A percentile compares a stretch with the other conserved stretches of the same genome.
These are phyloP conservation scores for Anthoceros angustus DNA, from an alignment of 225 moss, liverwort and hornwort genomes.

Conservation along the genomic window DNA sequence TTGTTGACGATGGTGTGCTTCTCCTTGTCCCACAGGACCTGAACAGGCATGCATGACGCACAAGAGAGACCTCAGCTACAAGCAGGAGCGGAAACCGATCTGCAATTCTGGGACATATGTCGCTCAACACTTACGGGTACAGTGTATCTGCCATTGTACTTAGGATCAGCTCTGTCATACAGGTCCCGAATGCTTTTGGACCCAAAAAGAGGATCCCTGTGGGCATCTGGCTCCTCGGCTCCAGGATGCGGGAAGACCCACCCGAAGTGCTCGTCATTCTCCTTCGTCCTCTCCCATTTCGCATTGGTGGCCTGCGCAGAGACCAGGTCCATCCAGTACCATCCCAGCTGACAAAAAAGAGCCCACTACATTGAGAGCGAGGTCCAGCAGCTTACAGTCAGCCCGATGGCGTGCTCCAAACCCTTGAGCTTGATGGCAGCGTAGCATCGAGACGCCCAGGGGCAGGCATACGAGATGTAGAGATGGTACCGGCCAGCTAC, in stretches of 20 bases:
- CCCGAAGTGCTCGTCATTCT: slow-evolving; percentile 32
- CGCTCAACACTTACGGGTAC: slow-evolving; percentile 19
- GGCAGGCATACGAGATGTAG: slow-evolving; percentile 2
- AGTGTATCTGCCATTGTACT: slow-evolving; percentile 32
- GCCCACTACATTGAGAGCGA: neutral
- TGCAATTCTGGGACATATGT: too few species aligned
- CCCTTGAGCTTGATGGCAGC: neutral
- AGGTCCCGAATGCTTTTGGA: slow-evolving; percentile 36
- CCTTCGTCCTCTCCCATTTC: slow-evolving; percentile 36
- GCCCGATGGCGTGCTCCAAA: slow-evolving; percentile 2
- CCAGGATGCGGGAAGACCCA: slow-evolving; percentile 29
- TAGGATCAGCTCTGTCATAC: slow-evolving; percentile 33
- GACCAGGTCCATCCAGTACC: neutral
- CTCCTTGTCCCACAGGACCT: slow-evolving; percentile 33
- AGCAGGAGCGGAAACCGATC: neutral
- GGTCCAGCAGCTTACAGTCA: neutral
- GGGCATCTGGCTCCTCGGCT: slow-evolving; percentile 25
- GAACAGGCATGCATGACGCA: neutral
- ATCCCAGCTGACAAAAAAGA: neutral
- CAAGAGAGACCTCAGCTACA: neutral
- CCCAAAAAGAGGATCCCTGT: slow-evolving; percentile 16
- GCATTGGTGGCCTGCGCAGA: slow-evolving; percentile 21
- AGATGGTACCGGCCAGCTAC: neutral
- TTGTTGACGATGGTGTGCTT: slow-evolving; percentile 49
- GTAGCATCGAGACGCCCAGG: slow-evolving; percentile 1